These are phyloP conservation scores for Corynascus novoguineensis DNA, from an alignment of 495 filamentous ascomycete genomes.

Conservation along the genomic window DNA sequence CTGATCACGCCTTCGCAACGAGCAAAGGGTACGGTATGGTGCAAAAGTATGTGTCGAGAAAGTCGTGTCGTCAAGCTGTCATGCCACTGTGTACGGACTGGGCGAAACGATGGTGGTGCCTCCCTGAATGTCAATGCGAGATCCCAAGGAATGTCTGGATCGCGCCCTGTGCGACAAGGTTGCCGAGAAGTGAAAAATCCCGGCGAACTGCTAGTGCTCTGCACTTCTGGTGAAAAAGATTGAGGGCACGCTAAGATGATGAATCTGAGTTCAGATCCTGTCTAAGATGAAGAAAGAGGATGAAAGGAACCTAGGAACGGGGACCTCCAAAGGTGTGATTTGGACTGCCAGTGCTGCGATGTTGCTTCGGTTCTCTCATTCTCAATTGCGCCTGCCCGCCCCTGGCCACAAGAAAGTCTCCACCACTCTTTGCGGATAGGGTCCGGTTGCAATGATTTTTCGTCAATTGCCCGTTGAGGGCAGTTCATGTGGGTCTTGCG, in stretches of 20 bases:
- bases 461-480: slow-evolving; percentile 23
- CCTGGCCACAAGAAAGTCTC: background rate
- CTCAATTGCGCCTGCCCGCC: background rate
- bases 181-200: background rate
- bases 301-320: background rate
- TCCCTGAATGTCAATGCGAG: slow-evolving; percentile 1
- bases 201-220: background rate
- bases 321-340: background rate
- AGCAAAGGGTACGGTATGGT: background rate
- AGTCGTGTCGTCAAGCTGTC: background rate
- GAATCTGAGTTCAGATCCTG: background rate
- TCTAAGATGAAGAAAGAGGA: background rate
- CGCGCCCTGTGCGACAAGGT: background rate
- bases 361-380: background rate
- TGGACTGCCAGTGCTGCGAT: background rate
- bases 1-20: background rate
- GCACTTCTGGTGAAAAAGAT: background rate
- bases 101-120: background rate
- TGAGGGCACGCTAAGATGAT: background rate
- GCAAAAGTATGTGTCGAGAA: background rate
- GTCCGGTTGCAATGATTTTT: slow-evolving; percentile 26
- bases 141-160: too few relatives aligned
- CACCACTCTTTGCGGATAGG: slow-evolving; percentile 11
- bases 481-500: slow-evolving; percentile 15
- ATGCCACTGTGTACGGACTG: background rate